Conservation (phyloP, 2,329 filamentous ascomycete genomes). For the Atkinsonella hypoxylon region DNA sequence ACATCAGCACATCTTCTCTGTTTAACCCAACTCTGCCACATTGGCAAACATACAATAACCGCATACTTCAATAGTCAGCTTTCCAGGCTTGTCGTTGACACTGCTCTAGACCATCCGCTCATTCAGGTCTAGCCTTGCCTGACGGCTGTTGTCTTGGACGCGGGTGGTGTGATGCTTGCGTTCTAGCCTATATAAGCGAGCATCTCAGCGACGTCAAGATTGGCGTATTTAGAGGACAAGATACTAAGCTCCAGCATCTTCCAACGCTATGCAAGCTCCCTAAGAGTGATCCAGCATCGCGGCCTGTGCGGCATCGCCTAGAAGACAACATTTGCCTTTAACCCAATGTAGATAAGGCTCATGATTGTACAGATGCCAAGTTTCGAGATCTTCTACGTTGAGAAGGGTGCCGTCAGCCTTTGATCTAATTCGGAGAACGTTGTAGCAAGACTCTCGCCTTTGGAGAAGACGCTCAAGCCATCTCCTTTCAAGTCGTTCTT, state of each 20-base stretch:
- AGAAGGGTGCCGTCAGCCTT: slow-evolving; percentile 40
- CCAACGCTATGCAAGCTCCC: slow-evolving; percentile 54
- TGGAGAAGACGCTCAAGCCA: slow-evolving; percentile 38
- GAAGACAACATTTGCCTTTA: slow-evolving; percentile 34
- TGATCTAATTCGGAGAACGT: slow-evolving; percentile 45
- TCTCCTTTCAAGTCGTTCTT: slow-evolving; percentile 45
- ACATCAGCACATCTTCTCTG: background rate
- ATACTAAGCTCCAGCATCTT: slow-evolving; percentile 50
- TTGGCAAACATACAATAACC: slow-evolving; percentile 27
- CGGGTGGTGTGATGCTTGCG: slow-evolving; percentile 36
- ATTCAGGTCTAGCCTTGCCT: slow-evolving; percentile 41
- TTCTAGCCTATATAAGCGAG: slow-evolving; percentile 36
- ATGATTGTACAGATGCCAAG: slow-evolving; percentile 40
- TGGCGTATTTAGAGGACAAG: slow-evolving; percentile 28
- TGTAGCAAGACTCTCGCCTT: slow-evolving; percentile 41
- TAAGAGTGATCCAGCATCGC: slow-evolving; percentile 58
- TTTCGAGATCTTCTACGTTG: slow-evolving; percentile 47
- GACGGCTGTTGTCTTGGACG: slow-evolving; percentile 38
- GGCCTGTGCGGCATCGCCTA: slow-evolving; percentile 54
- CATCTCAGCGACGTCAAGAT: slow-evolving; percentile 28
- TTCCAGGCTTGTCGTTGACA: slow-evolving; percentile 38
- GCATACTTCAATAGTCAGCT: slow-evolving; percentile 53
- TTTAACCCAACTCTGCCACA: slow-evolving; percentile 9
- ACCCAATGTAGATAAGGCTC: slow-evolving; percentile 40
- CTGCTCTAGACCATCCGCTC: slow-evolving; percentile 17